A percentile compares a stretch with the other conserved stretches of the same genome.
Evolutionary conservation across 176 grass and related monocot genomes (phyloP).

Genomic region (Tillandsia fasciculata): DNA sequence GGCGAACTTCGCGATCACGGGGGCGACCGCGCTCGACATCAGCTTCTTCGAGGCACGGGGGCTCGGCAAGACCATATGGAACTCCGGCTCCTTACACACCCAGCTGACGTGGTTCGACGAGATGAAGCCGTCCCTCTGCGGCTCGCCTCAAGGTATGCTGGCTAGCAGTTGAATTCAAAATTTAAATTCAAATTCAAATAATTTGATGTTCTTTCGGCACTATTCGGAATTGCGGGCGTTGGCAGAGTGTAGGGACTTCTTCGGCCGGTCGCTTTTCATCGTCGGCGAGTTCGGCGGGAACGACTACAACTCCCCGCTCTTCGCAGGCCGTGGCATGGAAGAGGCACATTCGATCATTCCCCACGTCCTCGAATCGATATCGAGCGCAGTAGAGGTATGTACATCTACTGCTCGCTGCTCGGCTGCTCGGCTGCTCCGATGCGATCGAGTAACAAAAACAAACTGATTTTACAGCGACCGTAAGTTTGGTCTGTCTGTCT

Average conservation of each 20-base stretch:
- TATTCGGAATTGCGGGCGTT: background rate
- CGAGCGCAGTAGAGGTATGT: constrained; percentile 39
- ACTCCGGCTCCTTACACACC: constrained; percentile 67
- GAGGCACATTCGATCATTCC: constrained; percentile 53
- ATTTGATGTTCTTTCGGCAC: background rate
- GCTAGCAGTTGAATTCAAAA: background rate
- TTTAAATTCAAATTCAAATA: background rate
- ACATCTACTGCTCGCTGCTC: background rate
- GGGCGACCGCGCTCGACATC: constrained; percentile 64
- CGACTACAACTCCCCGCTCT: constrained; percentile 80
- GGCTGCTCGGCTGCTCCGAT: too few species aligned
- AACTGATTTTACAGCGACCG: too few species aligned
- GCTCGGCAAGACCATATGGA: constrained; percentile 51
- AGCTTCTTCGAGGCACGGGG: constrained; percentile 50
- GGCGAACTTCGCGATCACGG: constrained; percentile 88
- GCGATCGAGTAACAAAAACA: too few species aligned
- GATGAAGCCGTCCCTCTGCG: constrained; percentile 70
- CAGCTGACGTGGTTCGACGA: constrained; percentile 73
- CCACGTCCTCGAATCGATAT: constrained; percentile 56
- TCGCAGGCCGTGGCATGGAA: constrained; percentile 45
- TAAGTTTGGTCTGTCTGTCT: too few species aligned
- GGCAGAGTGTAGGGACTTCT: constrained; percentile 48
- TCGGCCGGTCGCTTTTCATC: constrained; percentile 75
- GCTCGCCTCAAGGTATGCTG: constrained; percentile 37
- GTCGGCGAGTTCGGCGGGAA: constrained; percentile 92